Evolutionary conservation across 2,329 filamentous ascomycete species (phyloP), one percentile per base, ranked within the genome.

Genomic region (Xylariaceae sp.): DNA sequence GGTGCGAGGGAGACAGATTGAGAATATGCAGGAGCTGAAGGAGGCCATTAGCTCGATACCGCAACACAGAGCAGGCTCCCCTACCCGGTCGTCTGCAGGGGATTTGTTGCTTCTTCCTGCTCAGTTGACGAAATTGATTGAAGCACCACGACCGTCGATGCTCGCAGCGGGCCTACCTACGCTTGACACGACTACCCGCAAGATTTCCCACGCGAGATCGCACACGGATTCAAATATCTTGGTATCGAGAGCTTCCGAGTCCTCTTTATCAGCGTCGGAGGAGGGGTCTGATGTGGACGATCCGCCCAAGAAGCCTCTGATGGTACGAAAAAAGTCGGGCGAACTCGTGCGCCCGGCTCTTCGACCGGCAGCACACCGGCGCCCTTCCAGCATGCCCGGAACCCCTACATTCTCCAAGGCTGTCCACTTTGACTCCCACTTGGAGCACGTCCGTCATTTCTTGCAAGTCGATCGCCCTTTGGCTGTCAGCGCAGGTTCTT

Each of bases 271-370:
- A 2, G 65, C 61, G 8, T 81, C 79, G 1, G 80, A 83, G 37
- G 81, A 87, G 46, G 82, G 84, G 59, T 78, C 65, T 51, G 83
- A 75, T 62, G 52, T 53, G 57, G 67, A 80, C 63, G 68, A 83
- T 42, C 55, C 76, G 46, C 64, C 61, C 49, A 73, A 69, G 55
- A 94, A 93, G 67, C 89, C 90, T n/a, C 82, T 83, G 40, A 94
- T 97, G 81, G 83, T 98, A 9, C 83, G 93, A 56, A 98, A 98
- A 72, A 98, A 98, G 75, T 97, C 93, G 30, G 93, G 93, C 26
- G 93, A 98, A 67, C 76, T 98, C 28, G 93, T 98, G 43, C 84
- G 93, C 55, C 93, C 93, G 11, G 93, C 93, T 16, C 77, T 98
- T 38, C 83, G 93, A 38, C 81, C 85, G 30, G 74, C 87, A 11